phyloP scores from a whole-genome alignment of 371 early-diverging fungal genomes.

The Mortierella sp. region DNA sequence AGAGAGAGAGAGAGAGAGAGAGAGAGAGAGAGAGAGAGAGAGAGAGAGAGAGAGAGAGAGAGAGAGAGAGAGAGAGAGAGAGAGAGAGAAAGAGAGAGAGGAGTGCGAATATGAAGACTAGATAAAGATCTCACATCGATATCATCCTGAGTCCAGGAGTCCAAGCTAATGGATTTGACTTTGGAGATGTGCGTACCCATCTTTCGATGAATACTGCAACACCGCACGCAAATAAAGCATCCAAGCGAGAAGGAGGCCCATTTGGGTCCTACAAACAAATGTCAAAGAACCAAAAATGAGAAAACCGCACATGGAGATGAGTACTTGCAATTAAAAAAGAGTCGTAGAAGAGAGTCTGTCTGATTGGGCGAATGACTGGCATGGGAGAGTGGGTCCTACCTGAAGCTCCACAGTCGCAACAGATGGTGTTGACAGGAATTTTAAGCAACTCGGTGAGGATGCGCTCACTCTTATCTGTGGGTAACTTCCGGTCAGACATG shows the following conservation, averaged over 20 bases:
- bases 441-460: slow-evolving; percentile 77
- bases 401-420: slow-evolving; percentile 84
- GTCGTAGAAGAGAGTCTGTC: neutral
- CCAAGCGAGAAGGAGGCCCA: slow-evolving; percentile 97
- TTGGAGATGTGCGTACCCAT: slow-evolving; percentile 95
- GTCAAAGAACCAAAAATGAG: neutral
- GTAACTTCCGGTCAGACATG: slow-evolving; percentile 50
- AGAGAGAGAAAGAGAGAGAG: no score
- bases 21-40: no score
- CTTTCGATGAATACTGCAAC: slow-evolving; percentile 91
- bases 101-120: neutral
- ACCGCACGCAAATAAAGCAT: slow-evolving; percentile 93
- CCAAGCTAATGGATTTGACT: slow-evolving; percentile 91
- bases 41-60: no score
- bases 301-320: no score
- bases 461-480: slow-evolving; percentile 58
- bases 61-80: no score
- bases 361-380: neutral
- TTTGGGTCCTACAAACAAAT: slow-evolving; percentile 79
- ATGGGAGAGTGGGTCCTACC: slow-evolving; percentile 69
- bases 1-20: no score
- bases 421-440: slow-evolving; percentile 78
- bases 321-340: neutral
- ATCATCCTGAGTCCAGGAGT: slow-evolving; percentile 94
- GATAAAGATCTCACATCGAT: slow-evolving; percentile 69